These are phyloP conservation scores for Bocquillonia castaneifolia DNA, from an alignment of 441 rosid species.

Conservation along the genomic window DNA sequence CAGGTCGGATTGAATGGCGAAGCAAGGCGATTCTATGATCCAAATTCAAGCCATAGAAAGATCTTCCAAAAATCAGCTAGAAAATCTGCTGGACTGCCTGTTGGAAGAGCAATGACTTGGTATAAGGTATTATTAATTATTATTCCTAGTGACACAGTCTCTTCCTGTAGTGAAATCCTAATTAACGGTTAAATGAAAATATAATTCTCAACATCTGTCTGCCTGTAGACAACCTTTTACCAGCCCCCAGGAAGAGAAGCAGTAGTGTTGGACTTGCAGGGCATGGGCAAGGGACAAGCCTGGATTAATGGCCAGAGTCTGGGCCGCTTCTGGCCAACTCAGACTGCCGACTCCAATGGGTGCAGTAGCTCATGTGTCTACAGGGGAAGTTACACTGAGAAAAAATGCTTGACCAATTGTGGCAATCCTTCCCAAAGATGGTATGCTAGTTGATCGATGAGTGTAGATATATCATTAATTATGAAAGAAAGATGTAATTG, in stretches of 20 bases:
- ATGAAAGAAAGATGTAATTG: too few species aligned
- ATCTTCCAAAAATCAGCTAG: too few species aligned
- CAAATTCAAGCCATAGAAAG: neutral
- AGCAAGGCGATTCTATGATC: neutral
- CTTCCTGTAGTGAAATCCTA: too few species aligned
- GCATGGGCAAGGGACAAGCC: constrained; percentile 59
- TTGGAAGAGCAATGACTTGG: constrained; percentile 36
- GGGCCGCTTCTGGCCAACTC: constrained; percentile 63
- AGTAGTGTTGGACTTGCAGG: constrained; percentile 46
- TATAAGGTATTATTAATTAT: constrained; percentile 32
- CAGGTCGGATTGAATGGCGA: too few species aligned
- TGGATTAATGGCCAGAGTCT: constrained; percentile 61
- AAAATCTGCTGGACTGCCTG: too few species aligned
- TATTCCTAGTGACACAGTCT: constrained; percentile 26
- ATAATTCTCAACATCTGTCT: too few species aligned
- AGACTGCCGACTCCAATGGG: constrained; percentile 31
- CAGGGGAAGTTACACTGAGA: constrained; percentile 34
- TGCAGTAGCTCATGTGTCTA: constrained; percentile 49
- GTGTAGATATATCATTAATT: too few species aligned
- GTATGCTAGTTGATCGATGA: constrained; percentile 22
- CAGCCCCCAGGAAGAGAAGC: constrained; percentile 49
- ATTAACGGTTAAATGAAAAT: too few species aligned
- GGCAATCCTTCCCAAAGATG: constrained; percentile 71
- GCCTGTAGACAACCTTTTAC: constrained; percentile 45
- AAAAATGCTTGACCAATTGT: constrained; percentile 47